Evolutionary conservation across 441 rosid genomes (phyloP).

Genomic region (Populus hybrid): DNA sequence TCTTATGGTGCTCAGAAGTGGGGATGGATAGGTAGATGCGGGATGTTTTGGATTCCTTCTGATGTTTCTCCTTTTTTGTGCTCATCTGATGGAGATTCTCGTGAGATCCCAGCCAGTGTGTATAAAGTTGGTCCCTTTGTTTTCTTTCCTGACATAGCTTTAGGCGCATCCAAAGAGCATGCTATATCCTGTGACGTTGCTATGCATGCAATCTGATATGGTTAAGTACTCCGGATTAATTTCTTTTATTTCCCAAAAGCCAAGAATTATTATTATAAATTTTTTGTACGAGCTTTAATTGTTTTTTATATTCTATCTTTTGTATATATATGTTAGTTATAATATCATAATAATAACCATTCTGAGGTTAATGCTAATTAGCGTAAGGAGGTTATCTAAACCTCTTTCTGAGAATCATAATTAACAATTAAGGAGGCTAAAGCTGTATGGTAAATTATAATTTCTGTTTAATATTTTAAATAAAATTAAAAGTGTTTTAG

Average conservation of each 20-base stretch:
- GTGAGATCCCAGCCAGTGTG: slow-evolving; percentile 34
- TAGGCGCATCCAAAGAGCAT: slow-evolving; percentile 20
- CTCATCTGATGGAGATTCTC: slow-evolving; percentile 34
- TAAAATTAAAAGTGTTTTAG: too few species aligned
- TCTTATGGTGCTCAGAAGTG: slow-evolving; percentile 8
- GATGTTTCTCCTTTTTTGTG: slow-evolving; percentile 19
- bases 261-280: background rate
- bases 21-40: slow-evolving; percentile 26
- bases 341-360: too few species aligned
- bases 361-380: too few species aligned
- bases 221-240: slow-evolving; percentile 1
- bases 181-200: slow-evolving; percentile 16
- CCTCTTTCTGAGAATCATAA: too few species aligned
- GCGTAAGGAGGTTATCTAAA: too few species aligned
- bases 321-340: too few species aligned
- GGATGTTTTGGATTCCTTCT: slow-evolving; percentile 34
- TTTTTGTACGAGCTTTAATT: too few species aligned
- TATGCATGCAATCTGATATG: slow-evolving; percentile 16
- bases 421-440: too few species aligned
- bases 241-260: background rate
- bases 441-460: too few species aligned
- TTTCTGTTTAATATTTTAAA: too few species aligned
- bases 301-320: too few species aligned
- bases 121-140: slow-evolving; percentile 34
- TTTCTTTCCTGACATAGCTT: slow-evolving; percentile 19